These are phyloP conservation scores for Stereocaulon alpinum DNA, from an alignment of 495 filamentous ascomycete species.

Conservation along the genomic window DNA sequence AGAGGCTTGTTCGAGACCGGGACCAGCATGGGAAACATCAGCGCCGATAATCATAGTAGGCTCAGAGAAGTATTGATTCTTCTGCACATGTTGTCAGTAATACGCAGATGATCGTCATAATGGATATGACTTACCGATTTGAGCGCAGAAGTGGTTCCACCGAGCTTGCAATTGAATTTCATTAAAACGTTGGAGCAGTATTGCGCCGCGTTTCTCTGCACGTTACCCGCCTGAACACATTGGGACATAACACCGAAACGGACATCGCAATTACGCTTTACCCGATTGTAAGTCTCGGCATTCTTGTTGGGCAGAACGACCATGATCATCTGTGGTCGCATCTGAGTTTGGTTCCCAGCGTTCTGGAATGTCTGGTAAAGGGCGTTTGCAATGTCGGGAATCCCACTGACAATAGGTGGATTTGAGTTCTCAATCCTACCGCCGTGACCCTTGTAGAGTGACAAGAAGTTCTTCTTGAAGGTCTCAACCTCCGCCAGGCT, in stretches of 20 bases:
- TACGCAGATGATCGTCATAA: neutral
- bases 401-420: conserved; percentile 25
- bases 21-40: conserved; percentile 77
- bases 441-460: conserved; percentile 59
- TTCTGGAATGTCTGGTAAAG: conserved; percentile 43
- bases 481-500: conserved; percentile 35
- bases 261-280: conserved; percentile 78
- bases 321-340: conserved; percentile 39
- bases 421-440: conserved; percentile 42
- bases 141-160: conserved; percentile 53
- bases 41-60: conserved; percentile 72
- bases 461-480: conserved; percentile 52
- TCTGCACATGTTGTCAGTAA: conserved; percentile 12
- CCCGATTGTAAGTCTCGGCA: conserved; percentile 53
- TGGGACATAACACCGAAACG: conserved; percentile 71
- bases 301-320: conserved; percentile 63
- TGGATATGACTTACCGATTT: conserved; percentile 14
- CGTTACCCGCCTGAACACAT: conserved; percentile 51
- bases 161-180: conserved; percentile 96
- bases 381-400: conserved; percentile 38
- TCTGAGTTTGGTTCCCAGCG: conserved; percentile 33
- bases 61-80: conserved; percentile 26
- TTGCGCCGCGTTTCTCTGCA: conserved; percentile 52
- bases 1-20: conserved; percentile 54
- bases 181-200: conserved; percentile 82